Conservation (phyloP, 306 rosid species). For the Vigna unguiculata region DNA sequence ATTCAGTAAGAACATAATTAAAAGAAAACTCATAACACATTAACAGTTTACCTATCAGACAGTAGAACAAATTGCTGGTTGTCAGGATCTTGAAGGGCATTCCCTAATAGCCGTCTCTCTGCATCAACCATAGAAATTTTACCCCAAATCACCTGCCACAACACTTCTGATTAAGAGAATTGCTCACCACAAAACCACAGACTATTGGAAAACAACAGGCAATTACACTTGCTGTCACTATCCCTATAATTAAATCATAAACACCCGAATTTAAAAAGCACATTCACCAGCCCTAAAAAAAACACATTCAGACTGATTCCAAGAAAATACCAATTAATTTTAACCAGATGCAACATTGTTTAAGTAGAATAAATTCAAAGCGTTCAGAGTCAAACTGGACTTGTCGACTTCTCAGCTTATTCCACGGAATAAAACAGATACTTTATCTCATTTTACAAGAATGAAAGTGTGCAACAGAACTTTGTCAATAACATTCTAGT, state of each 20-base stretch:
- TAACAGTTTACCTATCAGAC: constrained; percentile 78
- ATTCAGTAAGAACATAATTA: constrained; percentile 32
- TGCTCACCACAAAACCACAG: constrained; percentile 16
- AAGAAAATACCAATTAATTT: neutral
- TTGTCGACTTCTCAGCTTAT: neutral
- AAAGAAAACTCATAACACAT: constrained; percentile 34
- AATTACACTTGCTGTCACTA: constrained; percentile 31
- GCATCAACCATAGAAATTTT: constrained; percentile 99
- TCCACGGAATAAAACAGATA: constrained; percentile 24
- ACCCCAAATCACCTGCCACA: constrained; percentile 95
- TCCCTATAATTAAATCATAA: constrained; percentile 14
- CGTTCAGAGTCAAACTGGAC: constrained; percentile 26
- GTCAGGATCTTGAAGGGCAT: constrained; percentile 89
- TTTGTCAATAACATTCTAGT: constrained; percentile 7
- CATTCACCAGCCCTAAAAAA: no score
- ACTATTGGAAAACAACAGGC: constrained; percentile 19
- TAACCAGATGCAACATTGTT: constrained; percentile 13
- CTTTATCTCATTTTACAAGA: constrained; percentile 16
- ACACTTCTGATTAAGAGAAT: constrained; percentile 41
- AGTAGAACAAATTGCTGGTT: constrained; percentile 95
- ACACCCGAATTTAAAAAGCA: constrained; percentile 2
- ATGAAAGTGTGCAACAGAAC: constrained; percentile 9
- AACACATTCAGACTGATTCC: neutral
- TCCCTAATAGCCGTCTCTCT: constrained; percentile 86
- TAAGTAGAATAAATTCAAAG: constrained; percentile 9